Evolutionary conservation across 768 basidiomycete genomes (phyloP), one percentile per base, ranked within the genome.

Genomic region (Russula vinacea): DNA sequence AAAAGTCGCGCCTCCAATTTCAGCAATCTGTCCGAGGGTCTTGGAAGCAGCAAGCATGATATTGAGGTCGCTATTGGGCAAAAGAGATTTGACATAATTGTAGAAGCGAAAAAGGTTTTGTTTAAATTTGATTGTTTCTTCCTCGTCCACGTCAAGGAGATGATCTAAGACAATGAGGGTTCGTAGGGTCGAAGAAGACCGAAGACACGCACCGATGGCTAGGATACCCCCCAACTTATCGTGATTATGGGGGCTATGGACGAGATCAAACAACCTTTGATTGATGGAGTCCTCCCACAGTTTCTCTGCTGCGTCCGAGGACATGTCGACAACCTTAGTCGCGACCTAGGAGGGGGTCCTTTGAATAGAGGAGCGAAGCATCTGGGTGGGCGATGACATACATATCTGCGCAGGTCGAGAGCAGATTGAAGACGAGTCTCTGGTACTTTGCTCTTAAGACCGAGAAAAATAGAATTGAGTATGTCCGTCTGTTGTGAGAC

Each of bases 11-110:
- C 91, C 92, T 24, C 91, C 91, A 32, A 92, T 87, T 62, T 87
- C 83, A 37, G 90, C 90, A 71, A 96, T 95, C 70, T 86, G 83
- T 0, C 94, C 94, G 33, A 94, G 82, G 0, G 92, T 93, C 74
- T 94, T 91, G n/a, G 94, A 93, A 1, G 94, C 93, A 10, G 89
- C 85, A 40, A 94, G 82, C 94, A 98, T 98, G 72, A 99, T 86
- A 74, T 90, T 89, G 71, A 93, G 84, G 73, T 98, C 96, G 58
- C 87, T 83, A 71, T 92, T 92, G 5, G 93, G 93, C 22, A 97
- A 81, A n/a, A 96, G 83, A 47, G 90, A 86, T 73, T 94, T 92
- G 75, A 97, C 88, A 76, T 97, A 95, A 76, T 92, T 92, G 78
- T 89, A 92, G 73, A 95, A 88, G 56, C 91, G 85, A 75, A 90